Base-by-base conservation (phyloP, 768 basidiomycete genomes). In the Macrolepiota dolichaula region DNA sequence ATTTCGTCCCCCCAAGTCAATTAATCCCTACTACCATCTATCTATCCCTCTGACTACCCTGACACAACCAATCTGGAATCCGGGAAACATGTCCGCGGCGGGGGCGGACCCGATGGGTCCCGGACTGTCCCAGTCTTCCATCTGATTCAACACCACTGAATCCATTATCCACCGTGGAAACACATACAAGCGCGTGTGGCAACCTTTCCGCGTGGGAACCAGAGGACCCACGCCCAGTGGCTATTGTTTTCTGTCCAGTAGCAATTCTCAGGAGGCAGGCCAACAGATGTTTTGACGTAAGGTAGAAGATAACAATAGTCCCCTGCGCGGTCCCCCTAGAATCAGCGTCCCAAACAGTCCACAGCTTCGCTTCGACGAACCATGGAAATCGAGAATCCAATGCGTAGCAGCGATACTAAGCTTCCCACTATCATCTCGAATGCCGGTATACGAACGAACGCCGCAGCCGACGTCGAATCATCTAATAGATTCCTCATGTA, bases 61-160 rank as follows among this genome's bases (percentile, higher is more conserved):
- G 32, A 3, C 58, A 46, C 50, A 64, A 57, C 55, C 53, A 52
- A 22, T 46, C 38, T 11, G 49, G 56, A 40, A 62, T 53, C 27
- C 56, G 51, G 37, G 61, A 59, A 38, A 62, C 40, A 52, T 55
- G 56, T 1, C 50, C 37, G 22, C 50, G 51, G 36, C 59, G 42
- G 25, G 9, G 10, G 10, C 42, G 19, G 25, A 42, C 10, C 22
- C 25, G 25, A 49, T 22, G 42, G 42, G 19, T 49, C 24, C 19
- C 24, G 19, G 47, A 49, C 12, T 11, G 12, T 13, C 22, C 22
- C 4, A 49, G 12, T 13, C 47, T 49, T 49, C 47, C 47, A 49
- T 49, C 25, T 24, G 19, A 27, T 49, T 12, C 47, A 49, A 19
- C 17, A 19, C 11, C 3, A 44, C 42, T 6, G 19, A 44, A 4